Evolutionary conservation across 2,329 filamentous ascomycete species (phyloP), one percentile per base, ranked within the genome.

Genomic region (Tolypocladium capitatum): DNA sequence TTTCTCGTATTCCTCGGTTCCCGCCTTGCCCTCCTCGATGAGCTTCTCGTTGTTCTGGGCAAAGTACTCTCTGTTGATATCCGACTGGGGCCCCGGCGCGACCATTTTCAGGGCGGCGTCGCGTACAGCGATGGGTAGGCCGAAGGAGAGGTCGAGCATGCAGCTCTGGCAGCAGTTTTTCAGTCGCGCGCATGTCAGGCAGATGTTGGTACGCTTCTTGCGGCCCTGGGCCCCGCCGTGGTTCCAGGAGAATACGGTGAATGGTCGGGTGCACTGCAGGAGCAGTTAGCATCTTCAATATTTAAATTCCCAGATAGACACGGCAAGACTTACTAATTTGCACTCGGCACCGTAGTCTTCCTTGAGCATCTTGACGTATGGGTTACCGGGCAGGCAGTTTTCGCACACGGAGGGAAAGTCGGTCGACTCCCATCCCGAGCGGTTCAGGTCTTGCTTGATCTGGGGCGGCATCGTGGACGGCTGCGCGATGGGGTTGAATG

Each of bases 151-250:
- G 74, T 98, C 92, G 46, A 98, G 83, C 88, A 97, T 97, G 72
- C 92, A 98, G 69, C 84, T 91, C 71, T 98, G 92, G 62, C 92
- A 98, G 72, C 92, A 97, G 71, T 98, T 98, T 70, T 98, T 98
- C 55, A 97, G 76, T 41, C 92, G 85, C 21, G 92, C 91, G 72
- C 92, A 98, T 36, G 92, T 98, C 24, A 98, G 75, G 66, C 92
- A 98, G 59, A 97, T 94, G 59, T 87, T 94, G 47, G 91, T 97
- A 55, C 86, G 83, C 69, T 94, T 95, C 65, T 91, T 90, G 52
- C 90, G 86, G 27, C 89, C 81, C 53, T 80, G 75, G 3, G 90
- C 92, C 49, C 92, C 86, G 64, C 94, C 90, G 53, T 86, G 83
- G 58, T 91, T 91, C 91, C 91, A 98, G 58, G 83, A 81, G 65